A percentile compares a stretch with the other conserved stretches of the same genome.
Evolutionary conservation across 257 asterid species (phyloP).

Genomic region (Nicotiana tomentosiformis): DNA sequence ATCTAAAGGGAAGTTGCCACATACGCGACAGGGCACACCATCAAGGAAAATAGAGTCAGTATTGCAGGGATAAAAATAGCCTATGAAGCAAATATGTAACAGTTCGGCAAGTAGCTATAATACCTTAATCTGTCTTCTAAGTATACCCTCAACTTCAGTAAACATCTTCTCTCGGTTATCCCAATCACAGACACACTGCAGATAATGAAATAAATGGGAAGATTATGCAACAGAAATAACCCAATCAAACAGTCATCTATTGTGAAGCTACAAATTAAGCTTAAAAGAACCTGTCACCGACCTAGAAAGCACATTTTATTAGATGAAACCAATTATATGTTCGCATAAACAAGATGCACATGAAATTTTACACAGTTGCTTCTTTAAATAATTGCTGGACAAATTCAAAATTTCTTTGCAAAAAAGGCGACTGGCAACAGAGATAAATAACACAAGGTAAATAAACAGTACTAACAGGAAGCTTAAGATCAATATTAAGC

Average conservation of each 20-base stretch:
- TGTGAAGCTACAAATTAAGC: not conserved
- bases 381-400: not conserved
- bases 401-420: not conserved
- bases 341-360: not conserved
- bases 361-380: not conserved
- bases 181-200: constrained; percentile 98
- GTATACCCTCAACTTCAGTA: constrained; percentile 89
- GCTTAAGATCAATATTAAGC: not conserved
- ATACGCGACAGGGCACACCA: not conserved
- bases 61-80: not conserved
- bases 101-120: not conserved
- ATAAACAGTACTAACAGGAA: not conserved
- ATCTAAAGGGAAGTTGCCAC: constrained; percentile 33
- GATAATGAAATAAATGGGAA: not conserved
- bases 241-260: not conserved
- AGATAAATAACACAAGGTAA: not conserved
- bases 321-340: not conserved
- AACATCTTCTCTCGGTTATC: constrained; percentile 92
- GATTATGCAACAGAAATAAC: not conserved
- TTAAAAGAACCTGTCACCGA: not conserved
- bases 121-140: constrained; percentile 91
- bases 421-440: not conserved
- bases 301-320: not conserved
- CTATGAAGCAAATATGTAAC: not conserved
- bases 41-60: not conserved